Conservation (phyloP, 1,284 basidiomycete species). For the Cryptococcus sp. region DNA sequence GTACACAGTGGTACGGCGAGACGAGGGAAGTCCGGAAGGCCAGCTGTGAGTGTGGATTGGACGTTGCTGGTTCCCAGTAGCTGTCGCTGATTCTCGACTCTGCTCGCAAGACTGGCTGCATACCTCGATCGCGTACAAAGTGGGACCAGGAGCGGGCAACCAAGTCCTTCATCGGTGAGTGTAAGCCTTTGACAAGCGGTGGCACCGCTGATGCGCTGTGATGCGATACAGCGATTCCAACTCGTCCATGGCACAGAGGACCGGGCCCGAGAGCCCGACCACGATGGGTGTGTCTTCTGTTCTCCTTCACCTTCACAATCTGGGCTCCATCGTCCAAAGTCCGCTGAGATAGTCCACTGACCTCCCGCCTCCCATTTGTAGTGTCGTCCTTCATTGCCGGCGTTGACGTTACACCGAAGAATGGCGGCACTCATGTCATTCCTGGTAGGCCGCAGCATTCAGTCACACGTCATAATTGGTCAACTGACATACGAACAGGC, state of each 20-base stretch:
- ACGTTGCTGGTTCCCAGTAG: no score
- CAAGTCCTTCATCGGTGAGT: constrained; percentile 23
- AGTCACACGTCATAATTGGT: neutral
- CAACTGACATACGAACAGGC: constrained; percentile 1
- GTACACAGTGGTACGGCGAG: constrained; percentile 20
- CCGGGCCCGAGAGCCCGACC: constrained; percentile 17
- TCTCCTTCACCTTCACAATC: no score
- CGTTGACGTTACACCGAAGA: constrained; percentile 19
- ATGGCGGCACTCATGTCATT: constrained; percentile 21
- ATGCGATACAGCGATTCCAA: constrained; percentile 16
- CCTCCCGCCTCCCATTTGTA: neutral
- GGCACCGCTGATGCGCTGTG: neutral
- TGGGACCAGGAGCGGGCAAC: constrained; percentile 18
- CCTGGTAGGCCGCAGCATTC: constrained; percentile 12
- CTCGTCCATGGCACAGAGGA: constrained; percentile 19
- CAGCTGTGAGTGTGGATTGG: no score
- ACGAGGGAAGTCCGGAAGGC: constrained; percentile 11
- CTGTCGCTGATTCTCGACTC: no score
- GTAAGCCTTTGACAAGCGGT: no score
- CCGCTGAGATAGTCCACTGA: no score
- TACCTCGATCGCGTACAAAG: constrained; percentile 28
- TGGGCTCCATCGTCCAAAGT: no score
- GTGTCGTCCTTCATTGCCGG: constrained; percentile 27
- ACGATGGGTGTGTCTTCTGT: no score
- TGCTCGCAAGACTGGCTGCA: constrained; percentile 19